These are phyloP conservation scores for Kazachstania kunashirensis DNA, from an alignment of 805 yeast species.

Conservation along the genomic window DNA sequence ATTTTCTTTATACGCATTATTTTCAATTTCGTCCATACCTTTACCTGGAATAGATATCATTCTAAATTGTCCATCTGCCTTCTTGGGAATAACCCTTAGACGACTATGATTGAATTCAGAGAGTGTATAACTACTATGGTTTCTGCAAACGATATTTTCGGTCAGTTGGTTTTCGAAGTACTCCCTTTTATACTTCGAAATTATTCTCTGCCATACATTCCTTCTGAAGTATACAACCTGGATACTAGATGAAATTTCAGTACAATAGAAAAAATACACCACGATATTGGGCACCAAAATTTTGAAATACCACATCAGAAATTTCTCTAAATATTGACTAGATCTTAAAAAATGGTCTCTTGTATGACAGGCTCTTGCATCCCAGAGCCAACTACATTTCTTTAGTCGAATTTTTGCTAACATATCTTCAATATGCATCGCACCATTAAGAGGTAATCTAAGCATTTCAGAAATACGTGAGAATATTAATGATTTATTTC, in stretches of 20 bases:
- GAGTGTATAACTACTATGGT: constrained; percentile 15
- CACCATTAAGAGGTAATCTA: constrained; percentile 31
- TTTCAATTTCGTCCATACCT: constrained; percentile 29
- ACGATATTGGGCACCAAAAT: constrained; percentile 39
- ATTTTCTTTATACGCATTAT: constrained; percentile 28
- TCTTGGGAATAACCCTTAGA: constrained; percentile 51
- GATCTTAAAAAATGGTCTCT: constrained; percentile 23
- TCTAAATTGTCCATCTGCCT: constrained; percentile 40
- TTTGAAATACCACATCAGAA: constrained; percentile 52
- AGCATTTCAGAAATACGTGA: constrained; percentile 33
- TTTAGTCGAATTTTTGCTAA: constrained; percentile 26
- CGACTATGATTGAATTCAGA: constrained; percentile 31
- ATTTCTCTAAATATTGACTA: constrained; percentile 36
- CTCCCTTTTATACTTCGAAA: constrained; percentile 33
- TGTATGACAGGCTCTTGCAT: constrained; percentile 6
- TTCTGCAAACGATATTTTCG: constrained; percentile 11
- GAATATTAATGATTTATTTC: constrained; percentile 38
- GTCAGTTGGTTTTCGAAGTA: constrained; percentile 36
- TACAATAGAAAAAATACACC: constrained; percentile 53
- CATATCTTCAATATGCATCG: constrained; percentile 28
- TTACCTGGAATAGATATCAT: constrained; percentile 47
- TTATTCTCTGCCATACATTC: constrained; percentile 42
- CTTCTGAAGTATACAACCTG: constrained; percentile 46
- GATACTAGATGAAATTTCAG: constrained; percentile 40
- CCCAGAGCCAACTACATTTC: constrained; percentile 49